Evolutionary conservation across 2,329 filamentous ascomycete species (phyloP).

Genomic region (Epichloe coenophiala): DNA sequence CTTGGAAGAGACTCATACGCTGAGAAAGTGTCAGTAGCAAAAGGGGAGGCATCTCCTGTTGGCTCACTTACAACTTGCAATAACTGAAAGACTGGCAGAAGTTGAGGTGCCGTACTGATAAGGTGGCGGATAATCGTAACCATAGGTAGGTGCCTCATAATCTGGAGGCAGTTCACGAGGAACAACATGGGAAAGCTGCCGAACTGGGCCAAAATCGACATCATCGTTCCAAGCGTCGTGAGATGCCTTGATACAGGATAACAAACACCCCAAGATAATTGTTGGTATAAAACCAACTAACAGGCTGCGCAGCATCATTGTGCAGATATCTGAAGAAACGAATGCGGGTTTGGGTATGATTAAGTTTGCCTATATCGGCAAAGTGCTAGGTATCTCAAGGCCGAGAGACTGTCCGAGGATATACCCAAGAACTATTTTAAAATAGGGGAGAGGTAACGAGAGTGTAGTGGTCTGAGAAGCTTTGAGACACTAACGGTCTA

Average conservation of each 20-base stretch:
- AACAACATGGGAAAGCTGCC: neutral
- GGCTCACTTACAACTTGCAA: slow-evolving; percentile 6
- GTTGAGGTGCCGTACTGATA: slow-evolving; percentile 9
- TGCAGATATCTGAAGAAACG: neutral
- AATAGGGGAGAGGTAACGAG: neutral
- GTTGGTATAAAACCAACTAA: neutral
- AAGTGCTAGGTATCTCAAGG: neutral
- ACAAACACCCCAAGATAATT: slow-evolving; percentile 1
- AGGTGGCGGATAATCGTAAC: slow-evolving; percentile 9
- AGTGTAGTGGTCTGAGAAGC: neutral
- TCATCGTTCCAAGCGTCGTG: neutral
- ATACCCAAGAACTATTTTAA: slow-evolving; percentile 2
- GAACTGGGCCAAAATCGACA: neutral
- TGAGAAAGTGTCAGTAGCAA: neutral
- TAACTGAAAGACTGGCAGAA: neutral
- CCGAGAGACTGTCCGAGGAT: neutral
- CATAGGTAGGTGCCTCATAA: slow-evolving; percentile 9
- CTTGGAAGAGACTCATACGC: neutral
- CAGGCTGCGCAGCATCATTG: slow-evolving; percentile 1
- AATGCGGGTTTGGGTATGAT: neutral
- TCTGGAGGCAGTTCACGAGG: slow-evolving; percentile 4
- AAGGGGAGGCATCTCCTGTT: neutral
- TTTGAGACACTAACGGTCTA: neutral
- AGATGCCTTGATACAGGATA: slow-evolving; percentile 4
- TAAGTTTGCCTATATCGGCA: neutral